Percentiles rank a stretch among this genome's conserved stretches.
Evolutionary conservation across 1,139 yeast genomes (phyloP).

Genomic region (Kodamaea derodonti): DNA sequence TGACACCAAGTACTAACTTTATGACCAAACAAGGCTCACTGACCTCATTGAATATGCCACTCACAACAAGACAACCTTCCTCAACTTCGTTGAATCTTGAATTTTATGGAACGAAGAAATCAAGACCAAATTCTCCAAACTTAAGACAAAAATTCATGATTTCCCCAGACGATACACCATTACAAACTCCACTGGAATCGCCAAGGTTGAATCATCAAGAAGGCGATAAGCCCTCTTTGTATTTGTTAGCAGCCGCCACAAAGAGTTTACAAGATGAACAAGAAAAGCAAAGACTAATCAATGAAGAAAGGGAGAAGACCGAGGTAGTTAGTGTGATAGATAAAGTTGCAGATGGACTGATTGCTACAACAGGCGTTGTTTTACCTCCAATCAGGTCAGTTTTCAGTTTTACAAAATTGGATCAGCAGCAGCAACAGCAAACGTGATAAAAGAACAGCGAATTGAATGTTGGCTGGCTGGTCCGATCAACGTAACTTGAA

Average conservation of each 20-base stretch:
- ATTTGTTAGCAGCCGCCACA: conserved; percentile 20
- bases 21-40: conserved; percentile 14
- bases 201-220: conserved; percentile 34
- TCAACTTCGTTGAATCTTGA: conserved; percentile 28
- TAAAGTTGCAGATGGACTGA: conserved; percentile 15
- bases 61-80: conserved; percentile 21
- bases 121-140: conserved; percentile 41
- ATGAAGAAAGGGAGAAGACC: conserved; percentile 4
- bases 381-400: conserved; percentile 45
- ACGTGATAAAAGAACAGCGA: too few relatives aligned
- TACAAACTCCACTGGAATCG: conserved; percentile 43
- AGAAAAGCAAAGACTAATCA: conserved; percentile 1
- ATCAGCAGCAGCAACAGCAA: too few relatives aligned
- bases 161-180: conserved; percentile 38
- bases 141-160: conserved; percentile 16
- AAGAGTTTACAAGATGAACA: conserved; percentile 19
- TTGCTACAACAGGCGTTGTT: conserved; percentile 40
- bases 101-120: conserved; percentile 30
- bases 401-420: conserved; percentile 23
- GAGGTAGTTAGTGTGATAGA: not conserved
- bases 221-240: conserved; percentile 9
- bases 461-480: too few relatives aligned
- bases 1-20: too few relatives aligned
- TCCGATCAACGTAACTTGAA: too few relatives aligned
- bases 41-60: conserved; percentile 9